Percentiles rank a stretch among this genome's conserved stretches.
Evolutionary conservation across 352 stramenopile genomes (phyloP).

Genomic region (Phytophthora brassicae): DNA sequence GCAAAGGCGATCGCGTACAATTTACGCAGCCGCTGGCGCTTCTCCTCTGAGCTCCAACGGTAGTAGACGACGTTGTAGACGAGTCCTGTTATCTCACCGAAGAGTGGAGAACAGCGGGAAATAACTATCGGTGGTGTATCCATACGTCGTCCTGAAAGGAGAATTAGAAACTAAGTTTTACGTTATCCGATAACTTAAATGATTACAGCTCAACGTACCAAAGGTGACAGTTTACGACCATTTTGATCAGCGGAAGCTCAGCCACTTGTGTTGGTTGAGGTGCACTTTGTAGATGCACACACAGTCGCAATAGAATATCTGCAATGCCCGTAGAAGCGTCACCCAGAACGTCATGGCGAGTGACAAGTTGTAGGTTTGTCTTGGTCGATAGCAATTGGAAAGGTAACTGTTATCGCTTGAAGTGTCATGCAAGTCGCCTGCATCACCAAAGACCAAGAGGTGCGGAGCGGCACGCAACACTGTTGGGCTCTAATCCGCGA

Average conservation of each 20-base stretch:
- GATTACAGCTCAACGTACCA: conserved; percentile 20
- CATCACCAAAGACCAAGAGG: neutral
- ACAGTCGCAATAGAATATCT: conserved; percentile 28
- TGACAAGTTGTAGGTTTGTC: neutral
- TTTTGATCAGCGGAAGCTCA: conserved; percentile 23
- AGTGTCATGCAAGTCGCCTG: neutral
- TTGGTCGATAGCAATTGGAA: conserved; percentile 6
- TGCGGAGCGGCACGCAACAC: neutral
- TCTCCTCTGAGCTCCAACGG: conserved; percentile 20
- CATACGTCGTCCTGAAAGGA: conserved; percentile 31
- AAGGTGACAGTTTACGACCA: conserved; percentile 32
- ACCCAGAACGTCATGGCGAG: conserved; percentile 17
- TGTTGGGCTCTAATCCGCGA: conserved; percentile 8
- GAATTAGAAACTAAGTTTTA: too few species aligned
- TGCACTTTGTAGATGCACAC: conserved; percentile 34
- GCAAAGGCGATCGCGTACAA: conserved; percentile 17
- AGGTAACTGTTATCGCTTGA: conserved; percentile 9
- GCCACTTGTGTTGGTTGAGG: conserved; percentile 27
- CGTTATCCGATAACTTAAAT: conserved; percentile 2
- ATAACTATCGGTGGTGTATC: conserved; percentile 19
- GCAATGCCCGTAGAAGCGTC: conserved; percentile 25
- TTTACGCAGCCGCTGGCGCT: conserved; percentile 18
- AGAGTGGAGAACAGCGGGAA: conserved; percentile 32
- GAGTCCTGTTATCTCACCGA: conserved; percentile 20
- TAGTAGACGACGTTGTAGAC: conserved; percentile 33